Conservation (phyloP, 345 rosid genomes). For the Populus pruinosa region DNA sequence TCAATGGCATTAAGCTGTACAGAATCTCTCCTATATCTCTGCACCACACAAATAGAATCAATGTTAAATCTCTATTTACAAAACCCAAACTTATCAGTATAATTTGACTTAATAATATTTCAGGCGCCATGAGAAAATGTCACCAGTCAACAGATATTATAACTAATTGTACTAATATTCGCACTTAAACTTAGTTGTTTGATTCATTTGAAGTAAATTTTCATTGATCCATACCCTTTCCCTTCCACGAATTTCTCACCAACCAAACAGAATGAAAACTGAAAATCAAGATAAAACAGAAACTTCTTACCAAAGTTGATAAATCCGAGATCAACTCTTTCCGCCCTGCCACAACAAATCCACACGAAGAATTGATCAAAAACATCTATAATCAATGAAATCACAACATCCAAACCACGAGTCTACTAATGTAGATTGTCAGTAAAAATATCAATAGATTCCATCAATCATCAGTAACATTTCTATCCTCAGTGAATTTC, state of each 20-base stretch:
- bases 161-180: not conserved
- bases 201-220: not conserved
- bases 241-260: constrained; percentile 1
- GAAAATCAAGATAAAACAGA: constrained; percentile 3
- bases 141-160: not conserved
- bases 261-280: constrained; percentile 2
- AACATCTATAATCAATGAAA: constrained; percentile 17
- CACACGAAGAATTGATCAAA: constrained; percentile 1
- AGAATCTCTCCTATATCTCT: constrained; percentile 52
- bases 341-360: constrained; percentile 46
- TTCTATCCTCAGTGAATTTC: not conserved
- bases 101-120: too few relatives aligned
- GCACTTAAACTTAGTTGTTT: not conserved
- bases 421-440: not conserved
- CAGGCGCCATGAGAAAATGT: not conserved
- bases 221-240: not conserved
- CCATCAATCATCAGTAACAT: not conserved
- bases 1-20: constrained; percentile 51
- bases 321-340: constrained; percentile 63
- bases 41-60: constrained; percentile 34
- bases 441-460: not conserved
- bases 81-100: not conserved
- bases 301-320: constrained; percentile 50
- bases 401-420: not conserved
- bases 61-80: not conserved